Percentiles rank a stretch among this genome's conserved stretches.
phyloP scores from a whole-genome alignment of 345 rosid genomes.

The Populus deltoides region DNA sequence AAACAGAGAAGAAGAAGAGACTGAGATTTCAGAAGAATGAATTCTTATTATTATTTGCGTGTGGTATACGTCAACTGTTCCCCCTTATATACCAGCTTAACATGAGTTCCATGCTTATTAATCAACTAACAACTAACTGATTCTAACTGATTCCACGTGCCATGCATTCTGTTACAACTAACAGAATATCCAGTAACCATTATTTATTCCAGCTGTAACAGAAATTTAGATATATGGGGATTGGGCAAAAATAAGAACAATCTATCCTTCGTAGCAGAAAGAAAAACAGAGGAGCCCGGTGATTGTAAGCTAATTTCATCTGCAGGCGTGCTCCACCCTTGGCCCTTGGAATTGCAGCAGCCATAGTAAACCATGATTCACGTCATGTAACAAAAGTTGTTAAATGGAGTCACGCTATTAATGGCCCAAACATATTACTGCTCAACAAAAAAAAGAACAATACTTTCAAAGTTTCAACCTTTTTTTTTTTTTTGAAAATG shows the following conservation, averaged over 20 bases:
- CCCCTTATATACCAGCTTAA: no score
- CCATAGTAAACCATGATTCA: slow-evolving; percentile 38
- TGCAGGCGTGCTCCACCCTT: slow-evolving; percentile 69
- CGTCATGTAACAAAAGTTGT: neutral
- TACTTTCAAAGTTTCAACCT: neutral
- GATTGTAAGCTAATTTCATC: slow-evolving; percentile 85
- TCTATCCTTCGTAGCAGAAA: slow-evolving; percentile 82
- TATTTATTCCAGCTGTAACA: no score
- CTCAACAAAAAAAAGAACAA: neutral
- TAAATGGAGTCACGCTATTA: neutral
- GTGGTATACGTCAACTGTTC: no score
- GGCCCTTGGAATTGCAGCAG: slow-evolving; percentile 82
- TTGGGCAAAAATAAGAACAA: slow-evolving; percentile 67
- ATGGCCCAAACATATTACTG: neutral
- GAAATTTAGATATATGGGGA: slow-evolving; percentile 77
- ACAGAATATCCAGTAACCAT: no score
- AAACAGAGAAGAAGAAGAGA: accelerated
- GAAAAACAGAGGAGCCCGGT: slow-evolving; percentile 72
- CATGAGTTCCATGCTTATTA: no score
- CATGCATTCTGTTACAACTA: no score
- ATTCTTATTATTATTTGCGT: no score
- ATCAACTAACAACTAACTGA: no score
- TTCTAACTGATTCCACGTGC: no score
- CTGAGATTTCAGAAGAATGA: no score
- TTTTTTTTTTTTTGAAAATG: neutral